Base-by-base conservation (phyloP, 768 basidiomycete species). In the Candolleomyces aberdarensis region DNA sequence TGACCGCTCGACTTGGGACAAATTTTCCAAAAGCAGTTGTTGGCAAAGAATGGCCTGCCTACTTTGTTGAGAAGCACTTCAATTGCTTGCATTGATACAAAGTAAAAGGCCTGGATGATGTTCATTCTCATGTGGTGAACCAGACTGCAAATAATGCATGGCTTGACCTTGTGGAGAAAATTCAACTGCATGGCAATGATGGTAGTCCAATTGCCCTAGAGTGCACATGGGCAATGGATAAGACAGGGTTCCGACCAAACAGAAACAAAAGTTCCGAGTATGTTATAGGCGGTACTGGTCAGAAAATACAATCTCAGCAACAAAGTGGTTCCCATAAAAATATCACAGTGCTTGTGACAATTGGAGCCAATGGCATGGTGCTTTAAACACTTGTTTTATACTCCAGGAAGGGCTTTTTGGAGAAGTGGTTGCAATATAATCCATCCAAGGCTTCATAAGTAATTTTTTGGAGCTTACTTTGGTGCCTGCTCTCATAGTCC, bases 391-490 rank as follows among this genome's bases (percentile, higher is more conserved):
- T 73, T 15, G 70, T 80, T 0, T 80, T 80, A 20, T 74, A 72
- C 64, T 76, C 79, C 57, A 79, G 78, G 2, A 61, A 76, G 29
- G 66, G 61, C 7, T 79, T 66, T 63, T 67, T 72, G 55, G 59
- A 67, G 3, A 71, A 65, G 17, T 82, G 81, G 80, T 59, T 58
- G 5, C 71, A 78, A 58, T 65, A 78, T 29, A 80, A 81, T 64
- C 77, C 77, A 19, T 50, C 69, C 14, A 67, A 79, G 29, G 77
- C 77, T 31, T 75, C 66, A 70, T 83, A 62, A 67, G 77, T 67
- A 36, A 50, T 54, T 17, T 46, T 20, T 19, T 56, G 61, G 22
- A n/a, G n/a, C 17, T 19, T 64, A 47, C 58, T 57, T 51, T 11
- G n/a, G 55, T 31, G 17, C 47, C 52, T 58, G 49, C 47, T 61